Conservation (phyloP, 2,329 filamentous ascomycete genomes). For the Fusarium marasasianum region DNA sequence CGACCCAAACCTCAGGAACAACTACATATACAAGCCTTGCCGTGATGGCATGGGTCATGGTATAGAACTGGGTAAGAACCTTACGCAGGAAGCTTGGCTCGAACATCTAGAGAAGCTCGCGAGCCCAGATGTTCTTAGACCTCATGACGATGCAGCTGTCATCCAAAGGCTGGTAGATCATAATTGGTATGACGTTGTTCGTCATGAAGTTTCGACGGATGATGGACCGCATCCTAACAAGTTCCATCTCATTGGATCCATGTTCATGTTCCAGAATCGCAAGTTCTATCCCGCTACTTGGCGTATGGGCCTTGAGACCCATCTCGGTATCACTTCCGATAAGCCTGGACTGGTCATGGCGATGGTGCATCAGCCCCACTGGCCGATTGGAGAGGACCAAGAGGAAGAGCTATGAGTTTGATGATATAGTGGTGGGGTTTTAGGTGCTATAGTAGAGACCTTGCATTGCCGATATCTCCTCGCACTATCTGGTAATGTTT, state of each 20-base stretch:
- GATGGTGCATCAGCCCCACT: constrained; percentile 13
- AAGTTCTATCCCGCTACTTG: not conserved
- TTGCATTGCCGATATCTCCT: not conserved
- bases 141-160: constrained; percentile 19
- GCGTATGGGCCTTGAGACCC: constrained; percentile 22
- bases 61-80: constrained; percentile 13
- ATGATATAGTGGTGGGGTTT: not conserved
- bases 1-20: not conserved
- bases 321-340: constrained; percentile 17
- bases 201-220: constrained; percentile 11
- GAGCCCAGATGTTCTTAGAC: not conserved
- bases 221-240: constrained; percentile 12
- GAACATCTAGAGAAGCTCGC: not conserved
- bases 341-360: constrained; percentile 19
- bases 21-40: constrained; percentile 23
- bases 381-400: constrained; percentile 4
- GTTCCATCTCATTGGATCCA: constrained; percentile 26
- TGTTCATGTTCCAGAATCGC: constrained; percentile 23
- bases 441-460: not conserved
- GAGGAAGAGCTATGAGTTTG: not conserved
- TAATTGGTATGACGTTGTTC: constrained; percentile 23
- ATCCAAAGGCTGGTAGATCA: constrained; percentile 24
- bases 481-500: not conserved
- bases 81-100: constrained; percentile 16
- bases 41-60: constrained; percentile 21